phyloP scores from a whole-genome alignment of 2,329 filamentous ascomycete species.

The Neopestalotiopsis sp. region DNA sequence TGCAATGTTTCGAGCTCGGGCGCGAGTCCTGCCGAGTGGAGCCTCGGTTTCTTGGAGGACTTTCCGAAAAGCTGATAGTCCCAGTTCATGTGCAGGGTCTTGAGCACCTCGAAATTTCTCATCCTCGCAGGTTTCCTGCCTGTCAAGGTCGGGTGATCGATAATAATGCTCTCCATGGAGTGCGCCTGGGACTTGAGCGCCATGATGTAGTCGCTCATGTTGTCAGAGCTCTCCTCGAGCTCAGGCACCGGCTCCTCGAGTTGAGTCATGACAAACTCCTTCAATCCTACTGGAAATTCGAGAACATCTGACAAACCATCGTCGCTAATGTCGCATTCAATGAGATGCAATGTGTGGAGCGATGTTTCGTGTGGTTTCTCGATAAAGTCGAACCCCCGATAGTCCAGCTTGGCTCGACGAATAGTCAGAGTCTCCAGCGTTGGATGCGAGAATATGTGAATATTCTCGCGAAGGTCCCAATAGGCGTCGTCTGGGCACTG shows the following conservation, averaged over 20 bases:
- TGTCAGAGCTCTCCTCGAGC: slow-evolving; percentile 53
- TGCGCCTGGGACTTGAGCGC: slow-evolving; percentile 47
- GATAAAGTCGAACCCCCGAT: slow-evolving; percentile 53
- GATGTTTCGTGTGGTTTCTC: slow-evolving; percentile 54
- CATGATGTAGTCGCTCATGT: slow-evolving; percentile 52
- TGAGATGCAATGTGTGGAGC: slow-evolving; percentile 48
- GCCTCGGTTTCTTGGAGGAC: slow-evolving; percentile 48
- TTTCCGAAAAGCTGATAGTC: slow-evolving; percentile 56
- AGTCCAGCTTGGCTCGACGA: slow-evolving; percentile 49
- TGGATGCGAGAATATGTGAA: slow-evolving; percentile 57
- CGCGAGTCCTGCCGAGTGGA: slow-evolving; percentile 53
- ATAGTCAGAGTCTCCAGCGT: slow-evolving; percentile 53
- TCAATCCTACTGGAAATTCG: slow-evolving; percentile 49
- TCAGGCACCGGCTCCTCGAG: slow-evolving; percentile 43
- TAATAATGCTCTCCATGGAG: slow-evolving; percentile 50
- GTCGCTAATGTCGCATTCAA: slow-evolving; percentile 58
- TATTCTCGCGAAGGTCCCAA: slow-evolving; percentile 58
- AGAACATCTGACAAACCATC: slow-evolving; percentile 46
- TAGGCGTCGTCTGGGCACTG: slow-evolving; percentile 49
- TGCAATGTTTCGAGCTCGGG: slow-evolving; percentile 51
- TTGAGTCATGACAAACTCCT: slow-evolving; percentile 55
- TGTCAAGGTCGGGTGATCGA: slow-evolving; percentile 48
- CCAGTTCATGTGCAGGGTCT: slow-evolving; percentile 49
- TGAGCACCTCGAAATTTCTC: slow-evolving; percentile 48
- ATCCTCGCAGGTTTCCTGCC: slow-evolving; percentile 48